Evolutionary conservation across 306 rosid species (phyloP), one percentile per base, ranked within the genome.

Genomic region (Adenanthera pavonina): DNA sequence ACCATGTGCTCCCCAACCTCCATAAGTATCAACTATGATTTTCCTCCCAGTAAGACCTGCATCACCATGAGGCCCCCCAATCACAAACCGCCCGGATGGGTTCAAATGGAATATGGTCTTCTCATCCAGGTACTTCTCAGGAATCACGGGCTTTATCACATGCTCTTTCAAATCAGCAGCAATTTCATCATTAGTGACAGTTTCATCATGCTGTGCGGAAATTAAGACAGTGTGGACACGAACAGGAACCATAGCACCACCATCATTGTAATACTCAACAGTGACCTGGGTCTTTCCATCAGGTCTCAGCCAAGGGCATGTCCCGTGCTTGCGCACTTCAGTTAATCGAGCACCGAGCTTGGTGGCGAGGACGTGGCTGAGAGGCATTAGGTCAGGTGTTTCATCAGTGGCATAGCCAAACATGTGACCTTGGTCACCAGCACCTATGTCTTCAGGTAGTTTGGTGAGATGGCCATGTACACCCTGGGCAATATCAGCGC

Each of bases 1-100:
- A n/a, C 93, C 93, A 72, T 90, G 93, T 7, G 93, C 93, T 72
- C 91, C 93, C 93, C 93, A 90, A 70, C 93, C 93, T 34, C 93
- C 93, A 47, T 90, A 90, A 30, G 93, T 90, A 77, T 90, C 91
- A 8, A 90, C 41, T 62, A 90, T 90, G 86, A 90, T 88, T 54
- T 90, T 90, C 30, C 91, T 86, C 33, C 94, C 91, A 0, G 94
- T 88, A 14, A 90, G 90, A 54, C 94, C 94, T 0, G 91, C 94
- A 77, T 90, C 94, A 2, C 91, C 94, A 17, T 90, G 94, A 59
- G 91, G 91, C 3, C 91, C 94, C n/a, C 94, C 94, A 30, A 90
- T 90, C 61, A 90, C 91, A 73, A 90, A 90, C 1, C 93, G 89
- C 30, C 93, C 93, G 2, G 94, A 90, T 33, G 91, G 94, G 74